phyloP scores from a whole-genome alignment of 1,284 basidiomycete species.

The Boletus hoseneyae region DNA sequence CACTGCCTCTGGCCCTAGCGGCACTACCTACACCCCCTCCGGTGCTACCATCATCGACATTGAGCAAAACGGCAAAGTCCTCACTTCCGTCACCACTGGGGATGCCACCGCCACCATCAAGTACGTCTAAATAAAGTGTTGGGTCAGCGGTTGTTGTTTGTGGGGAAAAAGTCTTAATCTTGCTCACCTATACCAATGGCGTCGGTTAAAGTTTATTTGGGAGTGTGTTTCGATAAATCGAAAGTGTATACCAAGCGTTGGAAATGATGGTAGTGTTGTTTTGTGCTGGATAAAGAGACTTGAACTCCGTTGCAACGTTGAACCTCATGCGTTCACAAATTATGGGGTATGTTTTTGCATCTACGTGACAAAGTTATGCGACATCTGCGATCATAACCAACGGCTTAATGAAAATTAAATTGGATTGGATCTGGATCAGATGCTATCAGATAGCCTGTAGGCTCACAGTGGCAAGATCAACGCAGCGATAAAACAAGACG shows the following conservation, averaged over 20 bases:
- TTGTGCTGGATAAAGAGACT: not conserved
- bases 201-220: not conserved
- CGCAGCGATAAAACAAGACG: slow-evolving; percentile 1
- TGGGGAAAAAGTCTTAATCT: not conserved
- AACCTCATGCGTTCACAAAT: not conserved
- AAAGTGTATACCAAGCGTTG: not conserved
- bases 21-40: slow-evolving; percentile 11
- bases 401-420: not conserved
- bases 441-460: slow-evolving; percentile 8
- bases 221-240: not conserved
- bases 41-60: slow-evolving; percentile 17
- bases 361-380: not conserved
- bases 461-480: slow-evolving; percentile 3
- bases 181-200: not conserved
- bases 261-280: not conserved
- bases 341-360: not conserved
- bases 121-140: slow-evolving; percentile 1
- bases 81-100: slow-evolving; percentile 14
- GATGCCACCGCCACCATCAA: slow-evolving; percentile 4
- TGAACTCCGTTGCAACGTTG: no score
- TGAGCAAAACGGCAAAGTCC: slow-evolving; percentile 9
- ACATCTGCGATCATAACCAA: not conserved
- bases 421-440: not conserved
- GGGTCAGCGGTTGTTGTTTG: not conserved
- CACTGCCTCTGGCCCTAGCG: slow-evolving; percentile 10